Evolutionary conservation across 2,329 filamentous ascomycete genomes (phyloP).

Genomic region (Phialophora tarda): DNA sequence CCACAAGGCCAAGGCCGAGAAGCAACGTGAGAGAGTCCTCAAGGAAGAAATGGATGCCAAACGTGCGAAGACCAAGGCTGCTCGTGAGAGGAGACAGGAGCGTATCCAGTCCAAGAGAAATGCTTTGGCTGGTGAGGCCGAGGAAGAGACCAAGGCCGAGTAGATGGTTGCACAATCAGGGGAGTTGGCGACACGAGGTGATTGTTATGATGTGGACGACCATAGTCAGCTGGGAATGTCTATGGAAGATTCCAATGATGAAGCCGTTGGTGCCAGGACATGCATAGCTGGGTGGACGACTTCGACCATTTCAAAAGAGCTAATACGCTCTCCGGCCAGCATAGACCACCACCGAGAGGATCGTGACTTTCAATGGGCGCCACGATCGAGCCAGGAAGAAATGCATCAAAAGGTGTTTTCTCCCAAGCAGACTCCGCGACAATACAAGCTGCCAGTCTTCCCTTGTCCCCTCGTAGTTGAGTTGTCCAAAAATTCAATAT

Average conservation of each 20-base stretch:
- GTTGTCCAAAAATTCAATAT: not conserved
- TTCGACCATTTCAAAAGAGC: slow-evolving; percentile 9
- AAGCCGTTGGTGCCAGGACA: not conserved
- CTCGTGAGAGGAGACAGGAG: slow-evolving; percentile 96
- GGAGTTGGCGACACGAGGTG: slow-evolving; percentile 6
- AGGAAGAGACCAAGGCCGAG: slow-evolving; percentile 48
- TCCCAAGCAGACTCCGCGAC: not conserved
- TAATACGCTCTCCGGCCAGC: slow-evolving; percentile 9
- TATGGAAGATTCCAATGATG: not conserved
- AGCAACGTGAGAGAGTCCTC: slow-evolving; percentile 90
- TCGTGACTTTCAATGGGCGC: slow-evolving; percentile 22
- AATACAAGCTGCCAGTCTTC: not conserved
- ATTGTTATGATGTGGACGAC: slow-evolving; percentile 6
- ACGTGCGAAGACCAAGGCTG: slow-evolving; percentile 99
- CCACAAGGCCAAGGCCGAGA: slow-evolving; percentile 99
- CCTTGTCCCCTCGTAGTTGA: not conserved
- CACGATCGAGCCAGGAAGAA: slow-evolving; percentile 22
- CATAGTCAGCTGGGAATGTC: not conserved
- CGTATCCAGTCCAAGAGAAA: slow-evolving; percentile 88
- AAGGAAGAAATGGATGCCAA: slow-evolving; percentile 99
- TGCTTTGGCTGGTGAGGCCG: slow-evolving; percentile 76
- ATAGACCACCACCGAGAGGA: slow-evolving; percentile 18
- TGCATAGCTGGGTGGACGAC: slow-evolving; percentile 16
- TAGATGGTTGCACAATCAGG: slow-evolving; percentile 12
- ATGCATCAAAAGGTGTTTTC: slow-evolving; percentile 1